phyloP scores from a whole-genome alignment of 2,329 filamentous ascomycete species.

The Fusarium lyarnte region DNA sequence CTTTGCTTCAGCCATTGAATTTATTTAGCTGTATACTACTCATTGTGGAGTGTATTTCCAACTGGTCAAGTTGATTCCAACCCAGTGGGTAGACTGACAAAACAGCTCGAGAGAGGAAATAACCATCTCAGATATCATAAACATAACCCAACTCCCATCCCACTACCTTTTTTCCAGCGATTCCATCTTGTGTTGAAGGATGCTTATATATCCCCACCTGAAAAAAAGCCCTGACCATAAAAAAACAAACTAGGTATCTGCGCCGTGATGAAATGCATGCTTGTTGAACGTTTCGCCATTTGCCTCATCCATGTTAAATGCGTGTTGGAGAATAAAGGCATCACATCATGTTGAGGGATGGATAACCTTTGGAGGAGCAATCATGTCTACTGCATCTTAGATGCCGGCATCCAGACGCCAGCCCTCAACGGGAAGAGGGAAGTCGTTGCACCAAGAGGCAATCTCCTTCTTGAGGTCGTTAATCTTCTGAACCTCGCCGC shows the following conservation, averaged over 20 bases:
- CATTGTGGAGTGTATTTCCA: background rate
- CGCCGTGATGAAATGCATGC: slow-evolving; percentile 47
- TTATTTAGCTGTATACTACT: slow-evolving; percentile 22
- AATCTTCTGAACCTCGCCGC: slow-evolving; percentile 83
- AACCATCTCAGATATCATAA: slow-evolving; percentile 30
- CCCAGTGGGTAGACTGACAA: background rate
- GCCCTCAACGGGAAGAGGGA: slow-evolving; percentile 89
- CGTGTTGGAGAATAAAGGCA: slow-evolving; percentile 32
- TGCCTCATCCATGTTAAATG: slow-evolving; percentile 48
- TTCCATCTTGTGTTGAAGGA: slow-evolving; percentile 43
- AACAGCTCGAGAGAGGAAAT: slow-evolving; percentile 23
- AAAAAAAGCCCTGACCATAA: slow-evolving; percentile 30
- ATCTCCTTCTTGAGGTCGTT: slow-evolving; percentile 90
- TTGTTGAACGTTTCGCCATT: slow-evolving; percentile 47
- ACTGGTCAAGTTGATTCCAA: background rate
- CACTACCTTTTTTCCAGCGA: slow-evolving; percentile 37
- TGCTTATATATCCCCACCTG: slow-evolving; percentile 37
- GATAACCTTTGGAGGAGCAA: slow-evolving; percentile 3
- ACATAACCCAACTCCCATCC: slow-evolving; percentile 44
- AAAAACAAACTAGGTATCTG: slow-evolving; percentile 41
- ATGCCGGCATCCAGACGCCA: slow-evolving; percentile 71
- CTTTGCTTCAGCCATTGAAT: slow-evolving; percentile 14
- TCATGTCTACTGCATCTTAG: slow-evolving; percentile 50
- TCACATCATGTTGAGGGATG: slow-evolving; percentile 23
- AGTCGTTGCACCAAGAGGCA: slow-evolving; percentile 82